Conservation (phyloP, 345 rosid genomes). For the Eucalyptus urophylla region DNA sequence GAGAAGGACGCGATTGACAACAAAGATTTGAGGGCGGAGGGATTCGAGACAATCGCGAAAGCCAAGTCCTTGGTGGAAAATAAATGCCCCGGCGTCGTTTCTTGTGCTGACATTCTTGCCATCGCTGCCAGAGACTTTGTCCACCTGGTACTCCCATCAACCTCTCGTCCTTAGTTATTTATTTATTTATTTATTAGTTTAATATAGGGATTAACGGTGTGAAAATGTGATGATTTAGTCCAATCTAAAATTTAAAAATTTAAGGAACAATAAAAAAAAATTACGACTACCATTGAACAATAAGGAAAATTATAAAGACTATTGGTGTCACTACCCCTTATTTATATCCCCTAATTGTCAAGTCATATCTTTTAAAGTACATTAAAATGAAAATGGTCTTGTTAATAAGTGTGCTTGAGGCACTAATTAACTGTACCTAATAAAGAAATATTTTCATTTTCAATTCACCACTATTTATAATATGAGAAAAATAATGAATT, state of each 20-base stretch:
- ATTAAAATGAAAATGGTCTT: no score
- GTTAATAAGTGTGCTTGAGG: no score
- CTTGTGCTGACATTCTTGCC: slow-evolving; percentile 86
- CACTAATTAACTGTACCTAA: no score
- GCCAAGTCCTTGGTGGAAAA: slow-evolving; percentile 72
- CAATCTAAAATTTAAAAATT: neutral
- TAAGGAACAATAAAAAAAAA: no score
- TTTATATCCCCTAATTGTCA: no score
- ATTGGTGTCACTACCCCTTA: no score
- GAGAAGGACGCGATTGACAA: slow-evolving; percentile 77
- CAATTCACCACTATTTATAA: no score
- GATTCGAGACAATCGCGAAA: slow-evolving; percentile 37
- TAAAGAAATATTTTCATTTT: no score
- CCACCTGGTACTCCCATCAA: slow-evolving; percentile 25
- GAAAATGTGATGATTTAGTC: neutral
- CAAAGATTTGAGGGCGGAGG: slow-evolving; percentile 51
- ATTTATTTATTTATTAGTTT: neutral
- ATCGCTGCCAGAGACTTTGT: slow-evolving; percentile 75
- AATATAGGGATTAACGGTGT: neutral
- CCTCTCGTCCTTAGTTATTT: neutral
- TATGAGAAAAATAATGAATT: no score
- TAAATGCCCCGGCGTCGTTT: slow-evolving; percentile 75
- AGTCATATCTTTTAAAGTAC: neutral
- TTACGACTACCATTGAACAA: no score
- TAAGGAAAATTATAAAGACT: no score